These are phyloP conservation scores for Lactarius akahatsu DNA, from an alignment of 768 basidiomycete genomes.

Conservation along the genomic window DNA sequence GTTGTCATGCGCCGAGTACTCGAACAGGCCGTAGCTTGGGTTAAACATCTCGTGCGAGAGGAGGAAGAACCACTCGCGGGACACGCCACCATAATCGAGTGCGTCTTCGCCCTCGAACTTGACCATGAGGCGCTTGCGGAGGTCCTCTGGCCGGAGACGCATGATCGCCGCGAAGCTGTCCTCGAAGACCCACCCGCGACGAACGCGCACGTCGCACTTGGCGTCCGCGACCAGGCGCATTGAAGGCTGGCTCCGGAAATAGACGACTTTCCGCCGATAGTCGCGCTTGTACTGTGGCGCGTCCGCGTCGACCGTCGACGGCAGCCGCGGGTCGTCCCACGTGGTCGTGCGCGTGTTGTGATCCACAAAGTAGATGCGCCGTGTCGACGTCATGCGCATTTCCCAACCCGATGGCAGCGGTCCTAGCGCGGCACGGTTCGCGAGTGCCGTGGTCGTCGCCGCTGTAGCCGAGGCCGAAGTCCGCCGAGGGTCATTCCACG, in stretches of 20 bases:
- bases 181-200: conserved; percentile 78
- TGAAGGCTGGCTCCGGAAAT: conserved; percentile 88
- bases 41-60: conserved; percentile 83
- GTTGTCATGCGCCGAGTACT: conserved; percentile 78
- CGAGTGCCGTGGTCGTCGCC: conserved; percentile 40
- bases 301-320: conserved; percentile 77
- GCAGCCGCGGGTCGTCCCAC: conserved; percentile 91
- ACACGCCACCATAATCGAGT: conserved; percentile 75
- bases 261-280: conserved; percentile 87
- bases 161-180: conserved; percentile 86
- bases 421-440: conserved; percentile 50
- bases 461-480: conserved; percentile 48
- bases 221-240: conserved; percentile 67
- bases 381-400: conserved; percentile 85
- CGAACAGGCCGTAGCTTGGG: conserved; percentile 78
- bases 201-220: conserved; percentile 84
- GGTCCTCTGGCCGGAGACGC: conserved; percentile 68
- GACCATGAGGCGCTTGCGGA: conserved; percentile 70
- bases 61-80: conserved; percentile 86
- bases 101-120: conserved; percentile 81
- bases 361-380: conserved; percentile 89
- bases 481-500: conserved; percentile 87
- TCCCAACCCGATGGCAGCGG: conserved; percentile 92
- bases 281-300: conserved; percentile 96
- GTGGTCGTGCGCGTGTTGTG: conserved; percentile 88